Base-by-base conservation (phyloP, 495 filamentous ascomycete genomes). In the Letharia columbiana region DNA sequence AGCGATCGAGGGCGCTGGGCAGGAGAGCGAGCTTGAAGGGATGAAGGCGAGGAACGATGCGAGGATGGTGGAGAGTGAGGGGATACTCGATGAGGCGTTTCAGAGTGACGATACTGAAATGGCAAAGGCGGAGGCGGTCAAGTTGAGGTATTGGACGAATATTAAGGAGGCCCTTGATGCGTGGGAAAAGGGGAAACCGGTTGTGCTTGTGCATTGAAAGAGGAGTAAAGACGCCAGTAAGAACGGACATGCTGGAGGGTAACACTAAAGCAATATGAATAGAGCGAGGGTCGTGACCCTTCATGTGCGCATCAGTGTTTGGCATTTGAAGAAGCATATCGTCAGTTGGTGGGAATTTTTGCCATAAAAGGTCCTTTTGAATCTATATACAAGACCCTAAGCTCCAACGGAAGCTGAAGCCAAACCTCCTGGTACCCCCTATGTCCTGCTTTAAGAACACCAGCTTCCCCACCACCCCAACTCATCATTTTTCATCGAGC, bases 111-210 rank as follows among this genome's bases (percentile, higher is more conserved):
- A 95, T 77, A 70, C 89, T 59, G 81, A 84, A 70, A 74, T 41
- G 23, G 94, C 91, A 42, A 85, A 80, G 78, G 72, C 63, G 65
- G 91, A 93, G 82, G 84, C 84, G 54, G 85, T 95, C 10, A 78
- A 82, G 75, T 77, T 98, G 81, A 80, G 91, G 76, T 98, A 96
- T 80, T 97, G 94, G 94, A 80, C 87, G 71, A 94, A 91, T 81
- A 85, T 98, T 60, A 82, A 83, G 60, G 88, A 96, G 78, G 89
- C 87, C 35, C 74, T 97, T 71, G 77, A 86, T 74, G 83, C 83
- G 70, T 96, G 93, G 94, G 92, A 91, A 82, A 85, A 81, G 75
- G 91, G 90, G 28, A 88, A 85, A 74, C 78, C 81, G 60, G 82
- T 89, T 68, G 79, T 86, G 40, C 68, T 90, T 69, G 77, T 86